Evolutionary conservation across 2,329 filamentous ascomycete species (phyloP).

Genomic region (Diaporthe sp.): DNA sequence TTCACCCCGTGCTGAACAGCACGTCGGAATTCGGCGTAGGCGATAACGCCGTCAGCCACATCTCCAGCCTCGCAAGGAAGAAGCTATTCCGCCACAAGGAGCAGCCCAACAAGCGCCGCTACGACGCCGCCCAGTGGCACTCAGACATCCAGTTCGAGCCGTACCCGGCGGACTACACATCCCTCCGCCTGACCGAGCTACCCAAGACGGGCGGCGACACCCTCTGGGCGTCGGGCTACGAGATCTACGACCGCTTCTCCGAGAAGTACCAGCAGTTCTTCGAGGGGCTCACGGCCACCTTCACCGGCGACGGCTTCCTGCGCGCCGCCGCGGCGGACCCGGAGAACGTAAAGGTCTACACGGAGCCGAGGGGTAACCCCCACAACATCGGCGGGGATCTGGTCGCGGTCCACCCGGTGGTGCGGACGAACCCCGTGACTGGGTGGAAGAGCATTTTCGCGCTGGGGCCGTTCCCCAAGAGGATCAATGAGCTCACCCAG

Average conservation of each 20-base stretch:
- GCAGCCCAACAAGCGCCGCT: conserved; percentile 46
- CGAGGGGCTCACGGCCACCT: conserved; percentile 64
- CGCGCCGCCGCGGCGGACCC: conserved; percentile 48
- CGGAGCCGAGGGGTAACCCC: conserved; percentile 48
- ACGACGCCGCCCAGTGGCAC: conserved; percentile 55
- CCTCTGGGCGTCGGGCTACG: conserved; percentile 73
- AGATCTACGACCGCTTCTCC: conserved; percentile 69
- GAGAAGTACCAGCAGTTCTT: conserved; percentile 64
- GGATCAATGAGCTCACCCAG: conserved; percentile 44
- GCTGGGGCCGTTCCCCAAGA: conserved; percentile 42
- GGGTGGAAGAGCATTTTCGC: conserved; percentile 47
- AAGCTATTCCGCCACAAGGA: conserved; percentile 42
- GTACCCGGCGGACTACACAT: conserved; percentile 70
- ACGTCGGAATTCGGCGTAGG: conserved; percentile 52
- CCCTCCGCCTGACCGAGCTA: conserved; percentile 68
- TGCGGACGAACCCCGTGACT: conserved; percentile 47
- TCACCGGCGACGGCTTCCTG: conserved; percentile 53
- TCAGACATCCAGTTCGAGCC: conserved; percentile 73
- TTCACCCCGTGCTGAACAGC: conserved; percentile 59
- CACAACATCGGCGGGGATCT: conserved; percentile 39
- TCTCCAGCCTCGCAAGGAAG: conserved; percentile 56
- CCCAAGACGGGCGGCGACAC: conserved; percentile 71
- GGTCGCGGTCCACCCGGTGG: conserved; percentile 45
- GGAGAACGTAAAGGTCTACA: conserved; percentile 49
- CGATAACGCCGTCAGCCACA: conserved; percentile 59